Conservation (phyloP, 2,329 filamentous ascomycete genomes). For the Neofusicoccum sp. region DNA sequence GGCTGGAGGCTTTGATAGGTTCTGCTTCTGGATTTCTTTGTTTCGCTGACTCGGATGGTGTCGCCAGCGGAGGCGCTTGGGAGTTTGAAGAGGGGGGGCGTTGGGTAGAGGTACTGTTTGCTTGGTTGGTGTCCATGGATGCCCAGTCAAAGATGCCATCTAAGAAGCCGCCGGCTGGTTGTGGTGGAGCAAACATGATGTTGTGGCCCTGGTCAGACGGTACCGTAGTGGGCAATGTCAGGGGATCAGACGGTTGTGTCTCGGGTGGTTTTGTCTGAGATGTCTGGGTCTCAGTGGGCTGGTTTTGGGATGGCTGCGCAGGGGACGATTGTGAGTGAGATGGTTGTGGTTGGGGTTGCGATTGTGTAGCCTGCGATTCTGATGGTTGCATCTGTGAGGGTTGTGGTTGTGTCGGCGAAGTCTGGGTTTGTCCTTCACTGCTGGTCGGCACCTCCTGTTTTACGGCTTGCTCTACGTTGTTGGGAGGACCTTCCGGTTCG, state of each 20-base stretch:
- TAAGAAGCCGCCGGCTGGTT: slow-evolving; percentile 32
- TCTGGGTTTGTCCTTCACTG: not conserved
- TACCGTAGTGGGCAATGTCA: not conserved
- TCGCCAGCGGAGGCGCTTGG: slow-evolving; percentile 25
- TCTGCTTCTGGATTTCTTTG: slow-evolving; percentile 53
- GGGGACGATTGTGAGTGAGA: not conserved
- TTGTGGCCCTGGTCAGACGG: slow-evolving; percentile 20
- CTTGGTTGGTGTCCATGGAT: slow-evolving; percentile 9
- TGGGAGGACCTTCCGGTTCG: not conserved
- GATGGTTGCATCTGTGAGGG: slow-evolving; percentile 11
- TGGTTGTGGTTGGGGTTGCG: not conserved
- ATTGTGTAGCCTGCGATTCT: slow-evolving; percentile 18
- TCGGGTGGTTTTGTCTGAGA: slow-evolving; percentile 1
- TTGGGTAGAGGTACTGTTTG: slow-evolving; percentile 13
- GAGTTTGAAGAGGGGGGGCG: slow-evolving; percentile 12
- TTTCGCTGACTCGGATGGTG: slow-evolving; percentile 47
- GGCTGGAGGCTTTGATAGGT: not conserved
- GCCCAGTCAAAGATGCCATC: slow-evolving; percentile 40
- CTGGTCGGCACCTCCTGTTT: not conserved
- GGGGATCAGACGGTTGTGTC: not conserved
- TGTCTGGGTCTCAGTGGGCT: not conserved
- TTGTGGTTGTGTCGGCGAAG: not conserved
- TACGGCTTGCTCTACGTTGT: not conserved
- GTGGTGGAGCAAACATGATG: slow-evolving; percentile 35
- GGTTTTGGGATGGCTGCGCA: not conserved